Evolutionary conservation across 352 stramenopile genomes (phyloP).

Genomic region (Achlya hypogyna): DNA sequence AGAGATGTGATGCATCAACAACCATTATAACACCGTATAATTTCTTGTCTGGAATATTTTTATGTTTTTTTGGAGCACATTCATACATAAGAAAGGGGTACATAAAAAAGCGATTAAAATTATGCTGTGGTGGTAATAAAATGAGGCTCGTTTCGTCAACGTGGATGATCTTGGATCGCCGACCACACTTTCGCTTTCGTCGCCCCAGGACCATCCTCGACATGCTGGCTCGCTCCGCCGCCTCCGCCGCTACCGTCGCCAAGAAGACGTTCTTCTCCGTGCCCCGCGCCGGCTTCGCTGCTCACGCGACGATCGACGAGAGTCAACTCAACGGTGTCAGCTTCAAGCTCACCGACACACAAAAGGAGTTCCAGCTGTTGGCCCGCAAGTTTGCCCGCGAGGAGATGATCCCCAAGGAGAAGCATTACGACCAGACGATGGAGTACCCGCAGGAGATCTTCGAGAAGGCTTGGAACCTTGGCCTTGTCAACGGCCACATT

Average conservation of each 20-base stretch:
- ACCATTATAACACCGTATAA: background rate
- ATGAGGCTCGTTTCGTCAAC: slow-evolving; percentile 15
- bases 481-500: slow-evolving; percentile 82
- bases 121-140: background rate
- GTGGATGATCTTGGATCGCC: background rate
- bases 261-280: slow-evolving; percentile 4
- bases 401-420: slow-evolving; percentile 85
- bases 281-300: slow-evolving; percentile 3
- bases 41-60: too few relatives aligned
- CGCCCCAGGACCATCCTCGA: too few relatives aligned
- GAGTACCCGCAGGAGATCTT: slow-evolving; percentile 85
- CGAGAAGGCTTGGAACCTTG: slow-evolving; percentile 82
- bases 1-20: slow-evolving; percentile 3
- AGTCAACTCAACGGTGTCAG: slow-evolving; percentile 15
- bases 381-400: slow-evolving; percentile 84
- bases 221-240: background rate
- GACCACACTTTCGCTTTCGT: slow-evolving; percentile 5
- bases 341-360: slow-evolving; percentile 78
- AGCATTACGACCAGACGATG: slow-evolving; percentile 73
- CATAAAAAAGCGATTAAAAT: background rate
- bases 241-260: background rate
- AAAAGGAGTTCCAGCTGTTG: slow-evolving; percentile 78
- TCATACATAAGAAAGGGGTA: background rate
- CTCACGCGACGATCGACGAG: slow-evolving; percentile 19
- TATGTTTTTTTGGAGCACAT: background rate